Percentiles rank a stretch among this genome's conserved stretches.
These are phyloP conservation scores for Magnaporthiopsis incrustans DNA, from an alignment of 2,329 filamentous ascomycete genomes.

Conservation along the genomic window DNA sequence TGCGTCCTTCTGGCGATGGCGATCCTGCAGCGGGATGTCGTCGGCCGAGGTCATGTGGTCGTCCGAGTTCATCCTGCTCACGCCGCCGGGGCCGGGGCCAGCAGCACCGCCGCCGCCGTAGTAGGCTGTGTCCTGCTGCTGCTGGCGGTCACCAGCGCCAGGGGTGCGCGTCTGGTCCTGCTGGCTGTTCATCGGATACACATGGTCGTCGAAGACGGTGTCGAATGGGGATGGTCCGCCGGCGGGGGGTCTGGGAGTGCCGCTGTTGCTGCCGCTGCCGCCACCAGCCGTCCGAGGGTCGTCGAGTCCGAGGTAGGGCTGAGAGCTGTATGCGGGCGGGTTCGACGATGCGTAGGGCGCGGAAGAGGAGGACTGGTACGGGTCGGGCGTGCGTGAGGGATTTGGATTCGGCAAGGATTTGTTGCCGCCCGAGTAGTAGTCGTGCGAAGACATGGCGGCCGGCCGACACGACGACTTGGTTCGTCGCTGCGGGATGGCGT, in stretches of 20 bases:
- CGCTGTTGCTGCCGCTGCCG: constrained; percentile 24
- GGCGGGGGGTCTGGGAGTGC: constrained; percentile 20
- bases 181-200: constrained; percentile 48
- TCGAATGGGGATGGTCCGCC: constrained; percentile 42
- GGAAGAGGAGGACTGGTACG: constrained; percentile 12
- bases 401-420: constrained; percentile 34
- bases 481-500: too few relatives aligned
- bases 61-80: constrained; percentile 28
- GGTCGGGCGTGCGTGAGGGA: constrained; percentile 28
- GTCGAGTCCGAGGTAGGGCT: constrained; percentile 23
- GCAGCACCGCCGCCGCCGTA: constrained; percentile 35
- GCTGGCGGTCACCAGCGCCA: constrained; percentile 12
- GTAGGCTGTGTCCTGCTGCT: constrained; percentile 48
- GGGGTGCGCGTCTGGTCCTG: constrained; percentile 18
- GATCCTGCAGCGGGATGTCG: constrained; percentile 50
- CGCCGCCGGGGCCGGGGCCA: constrained; percentile 13
- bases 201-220: constrained; percentile 59
- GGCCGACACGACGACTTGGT: not conserved
- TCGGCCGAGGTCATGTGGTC: constrained; percentile 32
- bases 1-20: constrained; percentile 33
- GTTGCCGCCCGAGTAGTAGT: constrained; percentile 45
- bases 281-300: constrained; percentile 17
- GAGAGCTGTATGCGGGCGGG: constrained; percentile 25
- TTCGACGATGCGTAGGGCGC: constrained; percentile 12
- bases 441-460: constrained; percentile 50